phyloP scores from a whole-genome alignment of 257 asterid genomes.

The Salvia miltiorrhiza region DNA sequence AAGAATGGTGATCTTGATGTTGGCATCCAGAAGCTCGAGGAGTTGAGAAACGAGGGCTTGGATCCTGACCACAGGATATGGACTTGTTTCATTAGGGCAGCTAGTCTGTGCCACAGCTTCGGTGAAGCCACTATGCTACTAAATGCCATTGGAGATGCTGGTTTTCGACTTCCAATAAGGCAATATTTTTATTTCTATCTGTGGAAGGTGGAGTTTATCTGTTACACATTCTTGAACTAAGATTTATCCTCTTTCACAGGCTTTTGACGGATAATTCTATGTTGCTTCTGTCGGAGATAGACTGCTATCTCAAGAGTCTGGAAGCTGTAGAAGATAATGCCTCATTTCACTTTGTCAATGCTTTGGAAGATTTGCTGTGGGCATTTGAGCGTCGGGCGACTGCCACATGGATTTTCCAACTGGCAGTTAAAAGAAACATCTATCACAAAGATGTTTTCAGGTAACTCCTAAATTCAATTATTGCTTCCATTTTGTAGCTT shows the following conservation, averaged over 20 bases:
- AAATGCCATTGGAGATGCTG: conserved; percentile 69
- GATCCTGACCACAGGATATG: conserved; percentile 84
- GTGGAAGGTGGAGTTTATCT: conserved; percentile 5
- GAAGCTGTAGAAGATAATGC: conserved; percentile 74
- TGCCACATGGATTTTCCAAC: conserved; percentile 87
- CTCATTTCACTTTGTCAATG: conserved; percentile 86
- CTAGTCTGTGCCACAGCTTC: conserved; percentile 57
- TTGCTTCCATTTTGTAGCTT: conserved; percentile 11
- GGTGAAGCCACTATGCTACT: conserved; percentile 60
- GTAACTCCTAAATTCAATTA: conserved; percentile 33
- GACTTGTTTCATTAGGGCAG: conserved; percentile 87
- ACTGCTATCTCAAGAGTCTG: conserved; percentile 58
- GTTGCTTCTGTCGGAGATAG: conserved; percentile 65
- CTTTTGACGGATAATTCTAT: conserved; percentile 64
- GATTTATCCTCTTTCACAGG: conserved; percentile 41
- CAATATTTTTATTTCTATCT: conserved; percentile 20
- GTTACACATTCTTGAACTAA: conserved; percentile 21
- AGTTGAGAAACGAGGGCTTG: conserved; percentile 70
- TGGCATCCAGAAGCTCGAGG: conserved; percentile 67
- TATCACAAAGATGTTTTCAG: conserved; percentile 68
- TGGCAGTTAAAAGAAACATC: conserved; percentile 80
- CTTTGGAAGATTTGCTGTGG: conserved; percentile 92
- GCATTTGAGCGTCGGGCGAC: conserved; percentile 91
- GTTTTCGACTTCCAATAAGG: conserved; percentile 85
- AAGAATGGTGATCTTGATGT: conserved; percentile 66